Base-by-base conservation (phyloP, 192 early-diverging fungal genomes). In the Backusella australiensis region DNA sequence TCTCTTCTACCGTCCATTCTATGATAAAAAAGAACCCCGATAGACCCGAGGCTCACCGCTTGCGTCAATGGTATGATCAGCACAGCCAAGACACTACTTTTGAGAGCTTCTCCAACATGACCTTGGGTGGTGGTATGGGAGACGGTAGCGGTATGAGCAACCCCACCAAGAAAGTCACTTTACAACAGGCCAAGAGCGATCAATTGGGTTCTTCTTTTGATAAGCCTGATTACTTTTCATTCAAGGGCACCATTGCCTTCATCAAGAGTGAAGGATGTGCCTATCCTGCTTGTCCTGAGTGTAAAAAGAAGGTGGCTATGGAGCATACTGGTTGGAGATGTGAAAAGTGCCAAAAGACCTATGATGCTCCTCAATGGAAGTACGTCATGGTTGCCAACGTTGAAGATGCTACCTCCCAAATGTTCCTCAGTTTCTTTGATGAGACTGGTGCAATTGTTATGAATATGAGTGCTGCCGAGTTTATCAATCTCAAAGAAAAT, bases 281-380 rank as follows among this genome's bases (percentile, higher is more conserved):
- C 39, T 99, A 99, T 74, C 93, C 98, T 17, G 94, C 93, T 8
- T 99, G 98, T 80, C 93, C 92, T 9, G 84, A 80, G 1, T 99
- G 98, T 85, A 93, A 89, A 82, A 99, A 98, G 81, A 99, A 98
- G 88, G 90, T 97, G 32, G 86, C 77, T 3, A 89, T 94, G 49
- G 89, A 91, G 49, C 80, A 75, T 9, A 84, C 82, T 53, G 83
- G 85, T 34, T 99, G 96, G 96, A 77, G 94, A 68, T 99, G 98
- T 79, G 97, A 97, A 72, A 96, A 95, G 78, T 98, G 96, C 80
- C 82, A 93, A 72, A 86, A 86, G 68, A 80, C 86, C 4, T 93
- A 84, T 78, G 86, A 90, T 14, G 85, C 79, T 2, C 96, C 96
- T 15, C 83, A 91, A 9, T 93, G 96, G 34, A 75, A 49, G 72